phyloP scores from a whole-genome alignment of 306 rosid genomes.

The Prunus mongolica region DNA sequence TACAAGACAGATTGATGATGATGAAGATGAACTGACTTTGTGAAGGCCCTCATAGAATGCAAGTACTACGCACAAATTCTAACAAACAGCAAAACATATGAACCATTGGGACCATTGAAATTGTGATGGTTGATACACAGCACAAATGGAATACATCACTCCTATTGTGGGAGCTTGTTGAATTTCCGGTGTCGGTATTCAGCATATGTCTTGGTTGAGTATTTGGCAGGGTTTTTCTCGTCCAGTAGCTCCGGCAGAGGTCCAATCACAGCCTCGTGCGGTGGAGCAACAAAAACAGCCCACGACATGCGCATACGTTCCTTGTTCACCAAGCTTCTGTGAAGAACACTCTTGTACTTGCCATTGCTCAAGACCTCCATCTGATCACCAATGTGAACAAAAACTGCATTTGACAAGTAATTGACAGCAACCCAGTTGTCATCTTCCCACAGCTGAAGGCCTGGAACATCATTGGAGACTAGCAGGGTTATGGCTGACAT shows the following conservation, averaged over 20 bases:
- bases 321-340: conserved; percentile 67
- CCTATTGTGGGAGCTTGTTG: conserved; percentile 54
- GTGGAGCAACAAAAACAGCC: conserved; percentile 58
- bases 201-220: conserved; percentile 55
- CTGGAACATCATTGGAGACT: conserved; percentile 52
- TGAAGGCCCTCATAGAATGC: neutral
- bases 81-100: neutral
- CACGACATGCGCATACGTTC: conserved; percentile 59
- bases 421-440: conserved; percentile 48
- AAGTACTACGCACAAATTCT: no score
- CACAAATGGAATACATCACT: neutral
- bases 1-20: neutral
- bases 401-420: conserved; percentile 39
- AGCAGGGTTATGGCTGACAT: conserved; percentile 65
- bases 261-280: conserved; percentile 44
- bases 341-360: conserved; percentile 56
- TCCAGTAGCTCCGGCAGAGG: conserved; percentile 43
- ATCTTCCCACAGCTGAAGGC: conserved; percentile 58
- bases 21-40: neutral
- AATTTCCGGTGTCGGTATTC: conserved; percentile 60
- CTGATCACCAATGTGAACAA: conserved; percentile 63
- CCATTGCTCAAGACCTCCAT: conserved; percentile 61
- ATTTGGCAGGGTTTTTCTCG: conserved; percentile 42
- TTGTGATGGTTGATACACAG: no score
- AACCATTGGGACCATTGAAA: neutral